A percentile compares a stretch with the other conserved stretches of the same genome.
phyloP scores from a whole-genome alignment of 192 early-diverging fungal species.

The Entomortierella parvispora region DNA sequence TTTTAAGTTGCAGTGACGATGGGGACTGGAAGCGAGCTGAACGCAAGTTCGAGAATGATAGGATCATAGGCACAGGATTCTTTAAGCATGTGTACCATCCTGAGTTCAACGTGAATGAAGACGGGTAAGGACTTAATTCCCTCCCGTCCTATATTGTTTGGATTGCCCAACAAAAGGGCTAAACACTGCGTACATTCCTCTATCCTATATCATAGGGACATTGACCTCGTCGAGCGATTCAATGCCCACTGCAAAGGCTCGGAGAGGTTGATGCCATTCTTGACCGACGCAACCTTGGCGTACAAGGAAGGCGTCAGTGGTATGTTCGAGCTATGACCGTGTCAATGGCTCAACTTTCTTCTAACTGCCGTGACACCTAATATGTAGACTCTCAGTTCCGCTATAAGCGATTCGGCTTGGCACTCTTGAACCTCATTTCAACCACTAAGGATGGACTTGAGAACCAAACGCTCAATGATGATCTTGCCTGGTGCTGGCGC shows the following conservation, averaged over 20 bases:
- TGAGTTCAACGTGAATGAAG: conserved; percentile 56
- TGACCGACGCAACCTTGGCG: conserved; percentile 44
- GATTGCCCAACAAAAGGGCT: no score
- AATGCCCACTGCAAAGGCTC: conserved; percentile 49
- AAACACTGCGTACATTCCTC: no score
- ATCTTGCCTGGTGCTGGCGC: conserved; percentile 58
- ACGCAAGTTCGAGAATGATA: conserved; percentile 52
- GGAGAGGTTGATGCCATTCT: conserved; percentile 52
- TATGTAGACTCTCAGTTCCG: conserved; percentile 41
- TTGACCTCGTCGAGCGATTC: conserved; percentile 51
- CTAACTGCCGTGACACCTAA: no score
- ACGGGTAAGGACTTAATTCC: conserved; percentile 33
- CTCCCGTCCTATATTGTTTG: background rate
- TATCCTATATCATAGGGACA: conserved; percentile 21
- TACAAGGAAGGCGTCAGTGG: conserved; percentile 51
- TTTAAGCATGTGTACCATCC: conserved; percentile 60
- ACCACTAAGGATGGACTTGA: conserved; percentile 43
- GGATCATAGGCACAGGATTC: conserved; percentile 49
- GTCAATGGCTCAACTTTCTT: background rate
- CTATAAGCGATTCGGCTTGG: conserved; percentile 49
- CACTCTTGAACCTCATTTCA: conserved; percentile 48
- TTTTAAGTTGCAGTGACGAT: conserved; percentile 55
- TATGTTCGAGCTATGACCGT: background rate
- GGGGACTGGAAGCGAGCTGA: conserved; percentile 54
- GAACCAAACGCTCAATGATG: conserved; percentile 48